A percentile compares a stretch with the other conserved stretches of the same genome.
phyloP scores from a whole-genome alignment of 805 yeast species.

The Helenozyma baotianmanensis region DNA sequence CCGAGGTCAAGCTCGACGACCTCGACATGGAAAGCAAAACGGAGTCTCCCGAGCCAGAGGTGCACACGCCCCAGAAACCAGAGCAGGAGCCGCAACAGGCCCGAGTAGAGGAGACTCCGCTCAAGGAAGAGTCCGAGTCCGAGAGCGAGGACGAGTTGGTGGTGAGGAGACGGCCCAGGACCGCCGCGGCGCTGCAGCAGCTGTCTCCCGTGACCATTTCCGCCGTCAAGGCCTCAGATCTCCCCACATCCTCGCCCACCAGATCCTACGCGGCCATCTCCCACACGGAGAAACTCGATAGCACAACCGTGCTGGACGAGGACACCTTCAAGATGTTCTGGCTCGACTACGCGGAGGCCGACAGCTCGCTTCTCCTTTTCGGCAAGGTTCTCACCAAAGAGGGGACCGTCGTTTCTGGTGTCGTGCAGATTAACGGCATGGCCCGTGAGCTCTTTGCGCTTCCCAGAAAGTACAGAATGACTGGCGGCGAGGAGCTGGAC shows the following conservation, averaged over 20 bases:
- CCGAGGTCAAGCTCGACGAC: conserved; percentile 6
- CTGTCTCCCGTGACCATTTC: conserved; percentile 40
- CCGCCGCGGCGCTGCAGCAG: conserved; percentile 40
- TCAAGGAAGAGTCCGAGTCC: conserved; percentile 12
- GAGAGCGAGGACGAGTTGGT: conserved; percentile 54
- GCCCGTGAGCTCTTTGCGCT: conserved; percentile 70
- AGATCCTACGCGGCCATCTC: conserved; percentile 17
- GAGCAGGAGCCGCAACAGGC: no score
- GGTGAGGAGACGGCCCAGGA: conserved; percentile 49
- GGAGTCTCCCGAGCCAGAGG: no score
- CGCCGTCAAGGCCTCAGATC: conserved; percentile 26
- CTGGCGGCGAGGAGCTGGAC: conserved; percentile 37
- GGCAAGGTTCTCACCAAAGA: conserved; percentile 70
- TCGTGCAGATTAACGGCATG: conserved; percentile 70
- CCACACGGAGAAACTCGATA: conserved; percentile 32
- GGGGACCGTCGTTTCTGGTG: conserved; percentile 61
- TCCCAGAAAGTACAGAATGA: conserved; percentile 51
- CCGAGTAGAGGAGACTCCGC: no score
- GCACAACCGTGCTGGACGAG: conserved; percentile 10
- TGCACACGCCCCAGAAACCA: no score
- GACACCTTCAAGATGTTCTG: conserved; percentile 72
- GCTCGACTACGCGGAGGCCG: conserved; percentile 84
- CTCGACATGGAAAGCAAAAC: no score
- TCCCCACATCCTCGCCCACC: conserved; percentile 22
- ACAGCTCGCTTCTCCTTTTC: conserved; percentile 62